phyloP scores from a whole-genome alignment of 495 filamentous ascomycete species.

The Xylaria scruposa region DNA sequence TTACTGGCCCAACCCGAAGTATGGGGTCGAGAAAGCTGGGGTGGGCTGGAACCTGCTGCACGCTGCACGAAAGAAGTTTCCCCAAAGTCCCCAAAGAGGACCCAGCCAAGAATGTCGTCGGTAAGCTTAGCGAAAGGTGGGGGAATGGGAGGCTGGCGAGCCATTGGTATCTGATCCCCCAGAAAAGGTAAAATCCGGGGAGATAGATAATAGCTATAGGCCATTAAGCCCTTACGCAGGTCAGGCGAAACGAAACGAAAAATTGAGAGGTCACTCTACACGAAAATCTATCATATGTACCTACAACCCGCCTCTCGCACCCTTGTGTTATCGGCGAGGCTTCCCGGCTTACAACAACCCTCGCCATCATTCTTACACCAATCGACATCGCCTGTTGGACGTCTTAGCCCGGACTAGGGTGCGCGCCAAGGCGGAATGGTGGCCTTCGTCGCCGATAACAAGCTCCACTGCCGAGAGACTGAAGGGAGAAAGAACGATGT shows the following conservation, averaged over 20 bases:
- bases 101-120: constrained; percentile 7
- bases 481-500: background rate
- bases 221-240: background rate
- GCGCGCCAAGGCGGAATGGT: constrained; percentile 39
- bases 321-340: constrained; percentile 2
- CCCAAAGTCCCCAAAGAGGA: background rate
- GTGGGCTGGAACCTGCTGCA: background rate
- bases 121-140: background rate
- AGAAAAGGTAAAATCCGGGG: background rate
- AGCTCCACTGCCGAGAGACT: constrained; percentile 24
- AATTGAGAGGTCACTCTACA: background rate
- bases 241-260: background rate
- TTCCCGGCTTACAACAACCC: constrained; percentile 1
- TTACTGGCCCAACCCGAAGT: background rate
- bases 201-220: background rate
- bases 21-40: constrained; percentile 20
- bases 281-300: background rate
- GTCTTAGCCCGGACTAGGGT: constrained; percentile 11
- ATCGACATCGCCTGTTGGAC: constrained; percentile 21
- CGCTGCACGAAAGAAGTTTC: background rate
- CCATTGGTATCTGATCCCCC: background rate
- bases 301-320: background rate
- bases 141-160: background rate
- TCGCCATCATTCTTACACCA: constrained; percentile 24
- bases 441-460: constrained; percentile 32